Percentiles rank a stretch among this genome's conserved stretches.
These are phyloP conservation scores for Nidula niveotomentosa DNA, from an alignment of 1,284 basidiomycete genomes.

Conservation along the genomic window DNA sequence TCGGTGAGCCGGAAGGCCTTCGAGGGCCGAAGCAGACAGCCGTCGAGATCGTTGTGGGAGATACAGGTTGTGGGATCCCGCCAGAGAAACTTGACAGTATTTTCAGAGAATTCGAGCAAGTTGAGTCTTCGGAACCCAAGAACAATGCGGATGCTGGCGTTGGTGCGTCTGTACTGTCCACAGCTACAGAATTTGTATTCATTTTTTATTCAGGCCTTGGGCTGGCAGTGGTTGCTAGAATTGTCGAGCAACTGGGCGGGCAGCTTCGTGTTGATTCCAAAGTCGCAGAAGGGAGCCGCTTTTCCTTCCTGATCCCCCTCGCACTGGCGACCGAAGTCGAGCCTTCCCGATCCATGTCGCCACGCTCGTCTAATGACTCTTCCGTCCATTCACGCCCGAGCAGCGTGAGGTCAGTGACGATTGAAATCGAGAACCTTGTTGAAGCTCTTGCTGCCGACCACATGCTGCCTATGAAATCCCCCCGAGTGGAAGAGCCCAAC, in stretches of 20 bases:
- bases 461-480: conserved; percentile 20
- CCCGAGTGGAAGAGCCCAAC: background rate
- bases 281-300: conserved; percentile 67
- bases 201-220: conserved; percentile 54
- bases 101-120: conserved; percentile 87
- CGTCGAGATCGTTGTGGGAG: conserved; percentile 75
- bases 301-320: conserved; percentile 73
- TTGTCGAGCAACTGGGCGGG: conserved; percentile 79
- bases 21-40: conserved; percentile 47
- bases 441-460: conserved; percentile 54
- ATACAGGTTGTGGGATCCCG: conserved; percentile 80
- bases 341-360: conserved; percentile 12
- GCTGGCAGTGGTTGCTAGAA: conserved; percentile 81
- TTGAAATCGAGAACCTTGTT: conserved; percentile 68
- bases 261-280: conserved; percentile 81
- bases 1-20: conserved; percentile 52
- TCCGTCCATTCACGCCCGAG: conserved; percentile 10
- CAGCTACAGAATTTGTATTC: background rate
- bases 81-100: conserved; percentile 76
- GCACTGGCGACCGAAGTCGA: conserved; percentile 27
- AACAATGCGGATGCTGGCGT: conserved; percentile 43
- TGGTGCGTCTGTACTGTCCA: conserved; percentile 31
- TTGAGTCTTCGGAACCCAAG: conserved; percentile 55
- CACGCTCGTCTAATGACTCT: conserved; percentile 11
- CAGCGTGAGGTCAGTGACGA: conserved; percentile 16